phyloP scores from a whole-genome alignment of 1,284 basidiomycete species.

The Ustilago trichophora region DNA sequence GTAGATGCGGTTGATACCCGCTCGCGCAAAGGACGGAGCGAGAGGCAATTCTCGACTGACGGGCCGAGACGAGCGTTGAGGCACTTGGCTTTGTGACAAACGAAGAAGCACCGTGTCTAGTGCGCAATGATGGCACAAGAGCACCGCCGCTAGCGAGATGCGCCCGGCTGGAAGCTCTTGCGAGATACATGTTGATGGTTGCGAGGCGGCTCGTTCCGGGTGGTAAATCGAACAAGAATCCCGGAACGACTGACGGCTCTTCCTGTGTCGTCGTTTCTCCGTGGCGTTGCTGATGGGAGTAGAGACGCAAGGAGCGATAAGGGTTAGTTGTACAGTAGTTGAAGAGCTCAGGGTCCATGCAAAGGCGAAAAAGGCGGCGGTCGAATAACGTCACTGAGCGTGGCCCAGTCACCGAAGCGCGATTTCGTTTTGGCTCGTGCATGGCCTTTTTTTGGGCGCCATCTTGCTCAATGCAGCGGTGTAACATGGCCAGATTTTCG shows the following conservation, averaged over 20 bases:
- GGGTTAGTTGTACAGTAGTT: too few relatives aligned
- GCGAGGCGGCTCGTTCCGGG: not conserved
- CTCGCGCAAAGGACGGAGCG: not conserved
- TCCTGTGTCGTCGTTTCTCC: too few relatives aligned
- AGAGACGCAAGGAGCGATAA: not conserved
- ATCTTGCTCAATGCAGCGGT: too few relatives aligned
- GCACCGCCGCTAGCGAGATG: not conserved
- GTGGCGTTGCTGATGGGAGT: too few relatives aligned
- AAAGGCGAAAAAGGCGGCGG: not conserved
- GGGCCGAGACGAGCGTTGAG: constrained; percentile 3
- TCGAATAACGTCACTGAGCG: constrained; percentile 22
- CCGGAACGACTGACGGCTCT: not conserved
- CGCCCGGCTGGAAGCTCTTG: constrained; percentile 6
- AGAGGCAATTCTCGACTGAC: not conserved
- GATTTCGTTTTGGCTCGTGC: constrained; percentile 16
- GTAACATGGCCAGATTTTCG: too few relatives aligned
- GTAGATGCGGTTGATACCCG: too few relatives aligned
- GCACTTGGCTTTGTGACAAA: not conserved
- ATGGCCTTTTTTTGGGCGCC: too few relatives aligned
- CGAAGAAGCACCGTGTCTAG: too few relatives aligned
- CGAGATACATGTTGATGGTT: constrained; percentile 26
- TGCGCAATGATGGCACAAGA: not conserved
- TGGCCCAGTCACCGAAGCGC: not conserved
- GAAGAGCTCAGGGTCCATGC: constrained; percentile 29
- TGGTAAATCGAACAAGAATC: not conserved